A percentile compares a stretch with the other conserved stretches of the same genome.
These are phyloP conservation scores for Dactylonectria estremocensis DNA, from an alignment of 2,329 filamentous ascomycete genomes.

Conservation along the genomic window DNA sequence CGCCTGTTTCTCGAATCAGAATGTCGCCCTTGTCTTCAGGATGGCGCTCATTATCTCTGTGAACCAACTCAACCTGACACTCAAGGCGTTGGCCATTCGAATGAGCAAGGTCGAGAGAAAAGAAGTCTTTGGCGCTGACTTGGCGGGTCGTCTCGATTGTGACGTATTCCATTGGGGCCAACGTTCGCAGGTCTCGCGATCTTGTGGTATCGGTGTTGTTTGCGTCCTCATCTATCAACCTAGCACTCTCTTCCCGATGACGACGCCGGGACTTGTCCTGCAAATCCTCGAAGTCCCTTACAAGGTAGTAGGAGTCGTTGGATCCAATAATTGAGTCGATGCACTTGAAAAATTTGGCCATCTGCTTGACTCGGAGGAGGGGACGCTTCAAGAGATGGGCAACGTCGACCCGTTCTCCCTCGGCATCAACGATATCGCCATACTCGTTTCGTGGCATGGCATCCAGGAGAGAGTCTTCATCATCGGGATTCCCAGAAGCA, in stretches of 20 bases:
- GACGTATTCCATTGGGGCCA: slow-evolving; percentile 79
- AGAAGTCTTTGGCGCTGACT: slow-evolving; percentile 91
- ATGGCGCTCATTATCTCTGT: slow-evolving; percentile 83
- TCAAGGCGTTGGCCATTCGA: slow-evolving; percentile 92
- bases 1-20: slow-evolving; percentile 92
- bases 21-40: slow-evolving; percentile 82
- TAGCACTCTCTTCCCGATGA: slow-evolving; percentile 77
- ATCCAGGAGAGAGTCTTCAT: slow-evolving; percentile 72
- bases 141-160: slow-evolving; percentile 83
- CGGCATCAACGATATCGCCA: slow-evolving; percentile 77
- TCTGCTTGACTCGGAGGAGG: slow-evolving; percentile 87
- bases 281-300: slow-evolving; percentile 75
- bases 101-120: slow-evolving; percentile 87
- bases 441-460: slow-evolving; percentile 74
- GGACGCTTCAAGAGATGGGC: slow-evolving; percentile 93
- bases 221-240: slow-evolving; percentile 87
- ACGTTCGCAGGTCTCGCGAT: slow-evolving; percentile 82
- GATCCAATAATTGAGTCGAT: slow-evolving; percentile 70
- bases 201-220: slow-evolving; percentile 85
- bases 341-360: slow-evolving; percentile 85
- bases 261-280: slow-evolving; percentile 82
- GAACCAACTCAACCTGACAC: slow-evolving; percentile 89
- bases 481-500: slow-evolving; percentile 66
- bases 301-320: slow-evolving; percentile 59
- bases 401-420: slow-evolving; percentile 94